A percentile compares a stretch with the other conserved stretches of the same genome.
phyloP scores from a whole-genome alignment of 805 yeast genomes.

The Saccharomyces mikatae region DNA sequence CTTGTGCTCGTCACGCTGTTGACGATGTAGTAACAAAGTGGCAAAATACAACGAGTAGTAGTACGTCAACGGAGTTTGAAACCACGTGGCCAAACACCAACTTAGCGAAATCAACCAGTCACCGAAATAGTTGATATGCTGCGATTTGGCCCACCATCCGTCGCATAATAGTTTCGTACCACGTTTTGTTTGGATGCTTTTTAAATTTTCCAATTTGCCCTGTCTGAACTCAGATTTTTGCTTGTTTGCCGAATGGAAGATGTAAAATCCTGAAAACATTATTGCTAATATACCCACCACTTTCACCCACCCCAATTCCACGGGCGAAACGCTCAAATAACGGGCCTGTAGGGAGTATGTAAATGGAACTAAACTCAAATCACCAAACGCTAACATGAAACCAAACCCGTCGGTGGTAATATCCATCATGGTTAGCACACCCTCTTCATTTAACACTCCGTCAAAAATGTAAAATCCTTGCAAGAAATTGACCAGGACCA shows the following conservation, averaged over 20 bases:
- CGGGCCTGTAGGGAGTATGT: conserved; percentile 82
- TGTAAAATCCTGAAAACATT: conserved; percentile 60
- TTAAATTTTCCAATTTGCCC: conserved; percentile 63
- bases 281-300: conserved; percentile 36
- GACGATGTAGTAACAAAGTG: conserved; percentile 76
- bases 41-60: conserved; percentile 83
- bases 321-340: conserved; percentile 58
- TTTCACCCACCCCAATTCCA: conserved; percentile 28
- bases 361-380: conserved; percentile 86
- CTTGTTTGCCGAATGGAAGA: conserved; percentile 76
- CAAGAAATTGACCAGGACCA: conserved; percentile 56
- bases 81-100: conserved; percentile 89
- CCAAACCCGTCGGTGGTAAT: conserved; percentile 96
- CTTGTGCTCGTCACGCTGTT: conserved; percentile 83
- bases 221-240: conserved; percentile 79
- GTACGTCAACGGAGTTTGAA: conserved; percentile 73
- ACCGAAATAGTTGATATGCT: conserved; percentile 91
- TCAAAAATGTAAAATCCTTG: conserved; percentile 83
- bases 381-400: conserved; percentile 92
- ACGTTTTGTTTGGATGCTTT: conserved; percentile 60
- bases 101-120: conserved; percentile 89
- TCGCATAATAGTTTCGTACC: conserved; percentile 77
- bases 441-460: conserved; percentile 87
- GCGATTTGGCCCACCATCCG: conserved; percentile 94
- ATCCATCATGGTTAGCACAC: conserved; percentile 89